phyloP scores from a whole-genome alignment of 768 basidiomycete genomes.

The Boletus patriciae region DNA sequence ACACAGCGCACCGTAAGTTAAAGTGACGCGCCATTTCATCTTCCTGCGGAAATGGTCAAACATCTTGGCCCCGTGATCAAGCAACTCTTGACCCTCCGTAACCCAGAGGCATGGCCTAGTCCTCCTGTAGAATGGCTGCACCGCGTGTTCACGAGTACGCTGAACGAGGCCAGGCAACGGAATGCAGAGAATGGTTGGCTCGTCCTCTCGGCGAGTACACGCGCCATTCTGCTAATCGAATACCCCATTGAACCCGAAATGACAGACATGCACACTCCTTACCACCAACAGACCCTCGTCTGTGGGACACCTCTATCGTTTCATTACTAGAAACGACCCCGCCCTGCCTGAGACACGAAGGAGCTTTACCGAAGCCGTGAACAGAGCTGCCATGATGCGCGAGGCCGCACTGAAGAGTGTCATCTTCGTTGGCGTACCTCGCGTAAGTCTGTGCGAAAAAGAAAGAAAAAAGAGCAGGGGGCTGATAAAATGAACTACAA shows the following conservation, averaged over 20 bases:
- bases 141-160: constrained; percentile 58
- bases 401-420: constrained; percentile 88
- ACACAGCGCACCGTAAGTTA: neutral
- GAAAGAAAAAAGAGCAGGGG: neutral
- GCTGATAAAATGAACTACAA: constrained; percentile 8
- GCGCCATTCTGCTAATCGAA: constrained; percentile 11
- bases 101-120: constrained; percentile 56
- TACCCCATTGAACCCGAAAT: constrained; percentile 31
- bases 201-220: constrained; percentile 62
- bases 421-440: constrained; percentile 85
- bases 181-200: constrained; percentile 80
- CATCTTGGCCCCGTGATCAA: constrained; percentile 67
- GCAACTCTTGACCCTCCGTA: constrained; percentile 67
- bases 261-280: constrained; percentile 79
- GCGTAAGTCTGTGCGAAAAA: constrained; percentile 48
- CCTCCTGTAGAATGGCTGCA: constrained; percentile 56
- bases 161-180: constrained; percentile 59
- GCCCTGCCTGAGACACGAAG: constrained; percentile 42
- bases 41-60: constrained; percentile 33
- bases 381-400: constrained; percentile 81
- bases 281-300: constrained; percentile 80
- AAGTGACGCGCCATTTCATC: neutral
- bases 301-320: constrained; percentile 79
- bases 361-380: constrained; percentile 54
- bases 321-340: constrained; percentile 56